Conservation (phyloP, 2,329 filamentous ascomycete genomes). For the Clonostachys rhizophaga region DNA sequence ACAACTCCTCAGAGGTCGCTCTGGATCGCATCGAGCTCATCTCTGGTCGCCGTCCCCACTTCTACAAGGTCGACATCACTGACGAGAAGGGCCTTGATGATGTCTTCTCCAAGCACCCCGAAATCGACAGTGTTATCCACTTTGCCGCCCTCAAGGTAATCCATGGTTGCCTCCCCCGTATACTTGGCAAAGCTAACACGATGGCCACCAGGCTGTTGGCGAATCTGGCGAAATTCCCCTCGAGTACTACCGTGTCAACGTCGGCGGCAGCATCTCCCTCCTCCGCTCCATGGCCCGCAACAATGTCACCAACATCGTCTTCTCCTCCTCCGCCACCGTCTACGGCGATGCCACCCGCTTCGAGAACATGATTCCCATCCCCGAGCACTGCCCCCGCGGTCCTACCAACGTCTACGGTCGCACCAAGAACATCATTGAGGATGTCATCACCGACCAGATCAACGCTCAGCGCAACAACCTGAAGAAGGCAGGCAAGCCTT, state of each 20-base stretch:
- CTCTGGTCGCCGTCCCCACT: constrained; percentile 78
- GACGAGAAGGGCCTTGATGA: constrained; percentile 78
- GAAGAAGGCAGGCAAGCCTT: constrained; percentile 73
- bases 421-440: constrained; percentile 91
- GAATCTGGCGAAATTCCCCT: constrained; percentile 91
- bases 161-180: too few relatives aligned
- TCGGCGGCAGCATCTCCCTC: constrained; percentile 84
- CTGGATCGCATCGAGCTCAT: constrained; percentile 95
- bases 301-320: constrained; percentile 95
- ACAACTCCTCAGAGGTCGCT: constrained; percentile 91
- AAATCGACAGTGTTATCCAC: constrained; percentile 97
- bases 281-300: constrained; percentile 83
- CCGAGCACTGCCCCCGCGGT: constrained; percentile 91
- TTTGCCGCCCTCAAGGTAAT: constrained; percentile 92
- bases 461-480: constrained; percentile 80
- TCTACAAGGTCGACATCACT: constrained; percentile 85
- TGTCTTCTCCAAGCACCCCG: constrained; percentile 83
- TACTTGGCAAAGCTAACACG: constrained; percentile 5
- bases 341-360: constrained; percentile 97
- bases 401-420: constrained; percentile 97
- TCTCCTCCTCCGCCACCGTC: constrained; percentile 96
- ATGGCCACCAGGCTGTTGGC: constrained; percentile 71
- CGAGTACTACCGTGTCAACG: constrained; percentile 97
- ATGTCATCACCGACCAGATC: constrained; percentile 86
- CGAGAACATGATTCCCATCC: constrained; percentile 98